Evolutionary conservation across 352 stramenopile species (phyloP).

Genomic region (Aphanomyces astaci): DNA sequence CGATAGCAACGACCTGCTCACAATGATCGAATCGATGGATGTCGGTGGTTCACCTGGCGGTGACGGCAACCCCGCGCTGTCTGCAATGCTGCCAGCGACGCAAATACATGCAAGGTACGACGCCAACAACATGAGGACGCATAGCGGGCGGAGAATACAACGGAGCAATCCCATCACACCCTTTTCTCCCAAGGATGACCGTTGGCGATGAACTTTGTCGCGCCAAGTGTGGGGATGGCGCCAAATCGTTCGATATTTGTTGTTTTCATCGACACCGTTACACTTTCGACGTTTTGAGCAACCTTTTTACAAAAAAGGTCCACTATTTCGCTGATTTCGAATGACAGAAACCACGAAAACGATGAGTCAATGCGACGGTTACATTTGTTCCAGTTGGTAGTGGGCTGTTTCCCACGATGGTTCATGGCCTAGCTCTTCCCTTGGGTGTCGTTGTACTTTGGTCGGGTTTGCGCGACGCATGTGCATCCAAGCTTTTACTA

Average conservation of each 20-base stretch:
- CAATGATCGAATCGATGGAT: neutral
- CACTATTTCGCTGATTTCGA: no score
- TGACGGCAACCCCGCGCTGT: neutral
- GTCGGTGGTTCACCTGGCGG: neutral
- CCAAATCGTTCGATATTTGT: neutral
- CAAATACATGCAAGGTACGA: neutral
- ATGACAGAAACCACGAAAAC: neutral
- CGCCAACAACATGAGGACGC: neutral
- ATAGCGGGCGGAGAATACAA: neutral
- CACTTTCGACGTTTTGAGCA: no score
- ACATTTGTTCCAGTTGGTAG: no score
- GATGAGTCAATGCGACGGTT: neutral
- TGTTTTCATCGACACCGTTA: no score
- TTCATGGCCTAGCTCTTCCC: neutral
- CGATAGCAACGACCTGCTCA: neutral
- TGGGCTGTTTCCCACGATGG: no score
- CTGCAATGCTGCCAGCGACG: neutral
- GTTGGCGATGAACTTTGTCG: neutral
- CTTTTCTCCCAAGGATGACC: neutral
- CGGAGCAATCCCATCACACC: neutral
- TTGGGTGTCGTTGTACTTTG: neutral
- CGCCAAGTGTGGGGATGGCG: neutral
- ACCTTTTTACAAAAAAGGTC: no score
- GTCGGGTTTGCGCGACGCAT: neutral
- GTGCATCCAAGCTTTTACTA: neutral